These are phyloP conservation scores for Plantago elongata DNA, from an alignment of 257 asterid genomes.

Conservation along the genomic window DNA sequence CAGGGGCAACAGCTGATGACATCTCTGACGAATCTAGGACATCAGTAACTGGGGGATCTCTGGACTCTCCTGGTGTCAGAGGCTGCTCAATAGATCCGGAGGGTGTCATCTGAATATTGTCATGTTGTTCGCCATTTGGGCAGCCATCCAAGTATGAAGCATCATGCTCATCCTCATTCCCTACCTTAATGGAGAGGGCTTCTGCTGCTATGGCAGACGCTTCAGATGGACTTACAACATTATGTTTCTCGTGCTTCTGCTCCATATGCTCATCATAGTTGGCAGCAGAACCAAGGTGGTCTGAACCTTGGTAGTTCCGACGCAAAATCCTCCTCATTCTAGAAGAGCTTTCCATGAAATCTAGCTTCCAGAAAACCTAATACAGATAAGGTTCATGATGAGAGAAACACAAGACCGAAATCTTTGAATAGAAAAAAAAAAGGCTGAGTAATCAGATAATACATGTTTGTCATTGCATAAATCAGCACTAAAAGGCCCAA, in stretches of 20 bases:
- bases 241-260: conserved; percentile 43
- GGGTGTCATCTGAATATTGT: conserved; percentile 36
- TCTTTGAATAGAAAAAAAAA: conserved; percentile 1
- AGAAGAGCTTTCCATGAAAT: conserved; percentile 84
- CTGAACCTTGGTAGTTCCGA: conserved; percentile 78
- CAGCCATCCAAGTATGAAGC: conserved; percentile 38
- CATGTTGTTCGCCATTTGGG: conserved; percentile 39
- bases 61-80: conserved; percentile 31
- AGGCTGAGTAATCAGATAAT: conserved; percentile 20
- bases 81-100: conserved; percentile 53
- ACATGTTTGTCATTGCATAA: conserved; percentile 71
- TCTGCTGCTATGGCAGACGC: conserved; percentile 82
- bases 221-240: conserved; percentile 69
- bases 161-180: conserved; percentile 80
- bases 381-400: conserved; percentile 23
- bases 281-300: conserved; percentile 94
- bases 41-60: conserved; percentile 33
- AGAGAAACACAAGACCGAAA: conserved; percentile 16
- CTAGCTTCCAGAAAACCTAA: conserved; percentile 95
- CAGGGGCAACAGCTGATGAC: conserved; percentile 64
- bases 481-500: conserved; percentile 71
- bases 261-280: conserved; percentile 60
- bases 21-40: conserved; percentile 49
- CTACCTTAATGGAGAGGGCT: conserved; percentile 67
- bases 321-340: conserved; percentile 90